Evolutionary conservation across 2,329 filamentous ascomycete genomes (phyloP).

Genomic region (Lomentospora prolificans): DNA sequence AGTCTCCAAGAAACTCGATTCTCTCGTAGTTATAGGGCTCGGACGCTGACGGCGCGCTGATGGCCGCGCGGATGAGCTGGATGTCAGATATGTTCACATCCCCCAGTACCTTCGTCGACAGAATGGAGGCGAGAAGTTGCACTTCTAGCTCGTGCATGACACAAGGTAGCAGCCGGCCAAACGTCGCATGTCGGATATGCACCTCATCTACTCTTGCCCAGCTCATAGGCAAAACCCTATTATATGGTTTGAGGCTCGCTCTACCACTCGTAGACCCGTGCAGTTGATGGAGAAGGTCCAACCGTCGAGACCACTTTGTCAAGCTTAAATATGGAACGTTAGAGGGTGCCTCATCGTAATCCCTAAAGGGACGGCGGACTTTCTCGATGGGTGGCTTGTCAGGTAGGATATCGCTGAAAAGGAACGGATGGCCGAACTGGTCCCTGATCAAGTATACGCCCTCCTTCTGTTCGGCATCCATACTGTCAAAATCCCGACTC

Average conservation of each 20-base stretch:
- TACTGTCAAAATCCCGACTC: slow-evolving; percentile 14
- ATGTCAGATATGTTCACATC: slow-evolving; percentile 41
- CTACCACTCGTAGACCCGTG: slow-evolving; percentile 9
- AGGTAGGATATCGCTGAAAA: slow-evolving; percentile 30
- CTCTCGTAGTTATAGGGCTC: slow-evolving; percentile 65
- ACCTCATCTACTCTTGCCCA: slow-evolving; percentile 41
- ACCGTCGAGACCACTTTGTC: slow-evolving; percentile 39
- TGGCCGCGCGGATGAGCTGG: slow-evolving; percentile 54
- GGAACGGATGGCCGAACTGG: slow-evolving; percentile 23
- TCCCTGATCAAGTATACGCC: slow-evolving; percentile 30
- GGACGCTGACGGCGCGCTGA: slow-evolving; percentile 53
- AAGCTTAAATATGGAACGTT: slow-evolving; percentile 41
- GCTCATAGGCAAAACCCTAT: slow-evolving; percentile 32
- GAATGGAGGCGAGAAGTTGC: slow-evolving; percentile 48
- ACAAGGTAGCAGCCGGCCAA: slow-evolving; percentile 59
- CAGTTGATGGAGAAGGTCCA: slow-evolving; percentile 47
- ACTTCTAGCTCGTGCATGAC: slow-evolving; percentile 62
- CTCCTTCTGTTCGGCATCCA: slow-evolving; percentile 11
- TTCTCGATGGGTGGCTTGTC: slow-evolving; percentile 31
- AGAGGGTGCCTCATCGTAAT: slow-evolving; percentile 27
- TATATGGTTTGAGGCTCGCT: slow-evolving; percentile 31
- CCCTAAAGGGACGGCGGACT: slow-evolving; percentile 26
- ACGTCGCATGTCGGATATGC: slow-evolving; percentile 31
- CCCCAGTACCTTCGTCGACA: slow-evolving; percentile 32
- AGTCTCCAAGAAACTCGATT: slow-evolving; percentile 81